These are phyloP conservation scores for Amanita muscaria DNA, from an alignment of 768 basidiomycete species.

Conservation along the genomic window DNA sequence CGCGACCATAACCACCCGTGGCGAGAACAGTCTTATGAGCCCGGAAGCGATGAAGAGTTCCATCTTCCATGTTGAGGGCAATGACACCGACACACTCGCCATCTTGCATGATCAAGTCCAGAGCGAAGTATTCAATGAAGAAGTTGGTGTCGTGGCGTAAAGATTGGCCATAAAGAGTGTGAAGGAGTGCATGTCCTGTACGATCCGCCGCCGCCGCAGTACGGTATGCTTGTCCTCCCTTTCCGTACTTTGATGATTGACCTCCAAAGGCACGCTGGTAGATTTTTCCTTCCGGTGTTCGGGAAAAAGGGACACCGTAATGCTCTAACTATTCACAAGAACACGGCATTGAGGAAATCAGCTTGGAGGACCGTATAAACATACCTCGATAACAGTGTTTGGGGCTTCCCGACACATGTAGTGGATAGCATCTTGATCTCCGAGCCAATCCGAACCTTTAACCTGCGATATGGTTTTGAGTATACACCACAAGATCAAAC, in stretches of 20 bases:
- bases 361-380: conserved; percentile 8
- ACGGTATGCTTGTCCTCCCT: conserved; percentile 98
- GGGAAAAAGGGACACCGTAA: conserved; percentile 96
- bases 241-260: conserved; percentile 92
- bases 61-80: conserved; percentile 99
- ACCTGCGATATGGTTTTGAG: conserved; percentile 44
- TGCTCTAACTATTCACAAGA: conserved; percentile 72
- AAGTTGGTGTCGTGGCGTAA: conserved; percentile 99
- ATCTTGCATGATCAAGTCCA: conserved; percentile 97
- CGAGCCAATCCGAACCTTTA: conserved; percentile 99
- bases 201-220: conserved; percentile 98
- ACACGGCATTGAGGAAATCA: not conserved
- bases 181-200: conserved; percentile 95
- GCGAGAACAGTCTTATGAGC: conserved; percentile 97
- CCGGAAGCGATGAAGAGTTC: conserved; percentile 96
- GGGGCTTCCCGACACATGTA: conserved; percentile 99
- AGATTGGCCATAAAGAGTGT: conserved; percentile 98
- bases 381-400: conserved; percentile 83
- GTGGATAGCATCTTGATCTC: conserved; percentile 99
- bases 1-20: conserved; percentile 95
- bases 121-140: conserved; percentile 99
- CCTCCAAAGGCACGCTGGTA: conserved; percentile 99
- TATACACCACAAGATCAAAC: conserved; percentile 6
- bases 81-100: conserved; percentile 99
- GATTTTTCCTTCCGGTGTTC: conserved; percentile 97